Base-by-base conservation (phyloP, 495 filamentous ascomycete species). In the Neurospora sp. region DNA sequence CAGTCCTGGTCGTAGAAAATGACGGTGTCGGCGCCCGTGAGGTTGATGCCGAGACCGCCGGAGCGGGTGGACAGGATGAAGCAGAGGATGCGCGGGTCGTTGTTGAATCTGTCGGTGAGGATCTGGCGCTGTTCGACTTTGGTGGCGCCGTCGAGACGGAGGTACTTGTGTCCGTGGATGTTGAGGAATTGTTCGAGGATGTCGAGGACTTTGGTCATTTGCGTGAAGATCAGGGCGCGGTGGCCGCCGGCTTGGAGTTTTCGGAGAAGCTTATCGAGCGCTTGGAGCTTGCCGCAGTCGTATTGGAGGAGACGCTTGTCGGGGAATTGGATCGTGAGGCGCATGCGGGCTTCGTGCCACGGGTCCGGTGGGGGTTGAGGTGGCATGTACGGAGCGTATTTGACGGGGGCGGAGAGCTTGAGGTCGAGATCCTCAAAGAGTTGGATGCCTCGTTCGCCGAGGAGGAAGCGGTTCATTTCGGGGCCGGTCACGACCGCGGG, bases 1-100 rank as follows among this genome's bases (percentile, higher is more conserved):
- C 96, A 99, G 82, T 99, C 96, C 59, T 97, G 88, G 80, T 99
- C 96, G 82, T 99, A 99, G 83, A 99, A 99, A 78, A 99, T 98
- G 78, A 99, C 96, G 0, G 96, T 97, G 81, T 98, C 96, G 35
- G 96, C 96, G 40, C 96, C 96, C 1, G 96, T 98, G 18, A 99
- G 84, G 78, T 99, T 99, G 83, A 97, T 97, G 69, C 96, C 96
- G 2, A 99, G 84, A 69, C 96, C 96, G 72, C 96, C 96, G 1
- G 96, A 97, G 66, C 96, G 90, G 72, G 93, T 96, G 3, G 94
- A 97, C 14, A 98, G 88, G 79, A 99, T 99, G 83, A 98, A 97
- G 71, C 91, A 93, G 11, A 95, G 88, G 75, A 99, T 98, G 61
- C 93, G 91, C 39, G 89, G 85, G 80, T 98, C 96, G 76, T 93